phyloP scores from a whole-genome alignment of 305 asterid genomes.

The Fraxinus angustifolia region DNA sequence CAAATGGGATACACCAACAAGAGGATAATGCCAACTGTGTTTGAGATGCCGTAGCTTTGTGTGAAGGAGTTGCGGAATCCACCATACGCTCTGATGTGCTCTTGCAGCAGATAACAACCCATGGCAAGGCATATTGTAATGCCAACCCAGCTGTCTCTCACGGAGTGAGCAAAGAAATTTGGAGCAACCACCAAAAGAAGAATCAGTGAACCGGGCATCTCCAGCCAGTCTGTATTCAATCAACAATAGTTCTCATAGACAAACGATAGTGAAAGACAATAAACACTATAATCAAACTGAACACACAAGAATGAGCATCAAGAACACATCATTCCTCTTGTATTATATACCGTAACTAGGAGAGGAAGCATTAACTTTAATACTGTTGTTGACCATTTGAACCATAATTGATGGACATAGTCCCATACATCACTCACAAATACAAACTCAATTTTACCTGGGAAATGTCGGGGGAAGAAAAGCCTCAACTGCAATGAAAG shows the following conservation, averaged over 20 bases:
- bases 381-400: background rate
- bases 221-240: conserved; percentile 60
- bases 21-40: conserved; percentile 74
- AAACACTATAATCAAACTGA: background rate
- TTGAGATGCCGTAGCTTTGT: conserved; percentile 71
- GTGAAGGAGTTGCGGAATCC: conserved; percentile 89
- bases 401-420: background rate
- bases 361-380: background rate
- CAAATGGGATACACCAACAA: conserved; percentile 71
- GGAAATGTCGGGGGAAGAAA: conserved; percentile 91
- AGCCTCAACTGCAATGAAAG: conserved; percentile 88
- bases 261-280: background rate
- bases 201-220: conserved; percentile 83
- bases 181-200: conserved; percentile 89
- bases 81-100: conserved; percentile 78
- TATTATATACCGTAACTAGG: background rate
- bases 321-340: background rate
- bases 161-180: conserved; percentile 47
- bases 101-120: conserved; percentile 81
- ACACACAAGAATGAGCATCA: background rate
- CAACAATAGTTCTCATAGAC: background rate
- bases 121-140: conserved; percentile 51
- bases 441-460: conserved; percentile 40
- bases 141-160: conserved; percentile 61
- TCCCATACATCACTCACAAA: background rate